Evolutionary conservation across 768 basidiomycete species (phyloP).

Genomic region (Calocybe indica): DNA sequence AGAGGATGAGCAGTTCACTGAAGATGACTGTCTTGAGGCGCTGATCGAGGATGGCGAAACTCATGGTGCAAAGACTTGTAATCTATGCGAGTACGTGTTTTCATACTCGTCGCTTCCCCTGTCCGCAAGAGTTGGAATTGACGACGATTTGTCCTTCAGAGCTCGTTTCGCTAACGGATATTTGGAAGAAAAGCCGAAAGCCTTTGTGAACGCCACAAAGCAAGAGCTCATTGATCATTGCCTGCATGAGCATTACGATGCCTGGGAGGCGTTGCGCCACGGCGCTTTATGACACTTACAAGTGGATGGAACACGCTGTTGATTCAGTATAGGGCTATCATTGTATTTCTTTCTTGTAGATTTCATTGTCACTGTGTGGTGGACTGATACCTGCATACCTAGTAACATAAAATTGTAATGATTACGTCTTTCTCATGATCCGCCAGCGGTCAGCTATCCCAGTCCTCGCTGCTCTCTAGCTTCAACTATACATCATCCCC

Average conservation of each 20-base stretch:
- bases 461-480: neutral
- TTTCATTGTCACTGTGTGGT: no score
- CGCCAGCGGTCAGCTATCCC: no score
- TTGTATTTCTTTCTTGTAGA: no score
- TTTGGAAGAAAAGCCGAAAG: slow-evolving; percentile 21
- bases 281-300: slow-evolving; percentile 2
- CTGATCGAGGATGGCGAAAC: slow-evolving; percentile 32
- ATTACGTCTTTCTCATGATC: no score
- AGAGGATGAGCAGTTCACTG: slow-evolving; percentile 33
- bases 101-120: neutral
- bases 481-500: neutral
- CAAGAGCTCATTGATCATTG: slow-evolving; percentile 46
- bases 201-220: slow-evolving; percentile 29
- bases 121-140: no score
- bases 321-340: no score
- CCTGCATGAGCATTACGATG: slow-evolving; percentile 37
- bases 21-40: slow-evolving; percentile 35
- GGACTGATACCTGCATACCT: no score
- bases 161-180: slow-evolving; percentile 26
- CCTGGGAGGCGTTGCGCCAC: slow-evolving; percentile 39
- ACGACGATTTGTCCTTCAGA: slow-evolving; percentile 15
- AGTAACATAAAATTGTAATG: no score
- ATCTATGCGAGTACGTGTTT: slow-evolving; percentile 45
- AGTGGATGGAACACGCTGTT: no score
- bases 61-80: slow-evolving; percentile 30